These are phyloP conservation scores for Epichloe gansuensis DNA, from an alignment of 2,329 filamentous ascomycete species.

Conservation along the genomic window DNA sequence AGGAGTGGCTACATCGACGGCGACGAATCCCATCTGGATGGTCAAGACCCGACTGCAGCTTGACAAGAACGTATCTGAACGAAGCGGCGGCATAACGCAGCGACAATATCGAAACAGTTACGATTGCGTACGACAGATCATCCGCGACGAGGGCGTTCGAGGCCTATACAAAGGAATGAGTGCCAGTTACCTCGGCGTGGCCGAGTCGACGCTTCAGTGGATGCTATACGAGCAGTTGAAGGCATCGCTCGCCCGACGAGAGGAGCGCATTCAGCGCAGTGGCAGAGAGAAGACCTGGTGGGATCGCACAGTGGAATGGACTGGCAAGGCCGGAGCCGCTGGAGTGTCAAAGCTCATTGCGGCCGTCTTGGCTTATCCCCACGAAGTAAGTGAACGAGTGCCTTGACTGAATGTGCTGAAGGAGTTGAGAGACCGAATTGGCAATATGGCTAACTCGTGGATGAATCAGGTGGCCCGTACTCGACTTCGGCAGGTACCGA, in stretches of 20 bases:
- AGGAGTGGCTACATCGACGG: constrained; percentile 76
- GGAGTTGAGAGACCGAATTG: too few species aligned
- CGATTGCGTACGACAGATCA: constrained; percentile 75
- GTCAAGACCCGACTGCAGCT: constrained; percentile 89
- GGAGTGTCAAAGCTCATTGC: constrained; percentile 79
- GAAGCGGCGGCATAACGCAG: constrained; percentile 37
- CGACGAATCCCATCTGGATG: constrained; percentile 93
- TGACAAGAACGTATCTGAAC: constrained; percentile 67
- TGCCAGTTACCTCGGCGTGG: constrained; percentile 82
- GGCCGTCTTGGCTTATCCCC: constrained; percentile 76
- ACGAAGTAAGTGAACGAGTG: constrained; percentile 52
- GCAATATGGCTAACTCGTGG: neutral
- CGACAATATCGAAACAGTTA: constrained; percentile 76
- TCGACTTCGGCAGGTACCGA: constrained; percentile 73
- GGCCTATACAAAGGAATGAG: constrained; percentile 85
- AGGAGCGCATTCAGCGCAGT: constrained; percentile 42
- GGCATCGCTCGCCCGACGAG: constrained; percentile 52
- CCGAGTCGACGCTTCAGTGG: constrained; percentile 87
- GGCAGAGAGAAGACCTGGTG: constrained; percentile 54
- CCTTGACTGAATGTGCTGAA: neutral
- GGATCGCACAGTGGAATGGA: constrained; percentile 68
- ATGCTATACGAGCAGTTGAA: constrained; percentile 92
- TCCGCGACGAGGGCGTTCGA: constrained; percentile 66
- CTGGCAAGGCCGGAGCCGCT: constrained; percentile 66
- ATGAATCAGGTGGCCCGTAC: constrained; percentile 59